Percentiles rank a stretch among this genome's conserved stretches.
phyloP scores from a whole-genome alignment of 106 monocot genomes.

The Acorus calamus region DNA sequence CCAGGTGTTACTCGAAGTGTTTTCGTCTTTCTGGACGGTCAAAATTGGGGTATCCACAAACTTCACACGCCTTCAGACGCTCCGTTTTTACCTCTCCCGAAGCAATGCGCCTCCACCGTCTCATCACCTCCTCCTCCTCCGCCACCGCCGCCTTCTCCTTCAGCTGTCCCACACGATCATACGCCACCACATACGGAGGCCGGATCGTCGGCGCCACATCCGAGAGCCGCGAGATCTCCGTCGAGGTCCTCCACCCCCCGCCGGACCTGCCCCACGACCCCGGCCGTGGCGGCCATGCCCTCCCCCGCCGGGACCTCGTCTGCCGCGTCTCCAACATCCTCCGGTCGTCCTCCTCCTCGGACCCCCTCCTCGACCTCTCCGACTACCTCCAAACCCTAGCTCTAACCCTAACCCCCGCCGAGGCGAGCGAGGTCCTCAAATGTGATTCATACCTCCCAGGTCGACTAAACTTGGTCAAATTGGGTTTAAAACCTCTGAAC shows the following conservation, averaged over 20 bases:
- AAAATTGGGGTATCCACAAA: too few relatives aligned
- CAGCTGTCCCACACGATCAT: constrained; percentile 17
- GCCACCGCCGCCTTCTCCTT: not conserved
- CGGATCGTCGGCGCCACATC: constrained; percentile 40
- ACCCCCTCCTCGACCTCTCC: constrained; percentile 60
- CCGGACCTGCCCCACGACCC: constrained; percentile 29
- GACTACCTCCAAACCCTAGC: constrained; percentile 62
- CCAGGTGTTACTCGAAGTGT: too few relatives aligned
- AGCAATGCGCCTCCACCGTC: too few relatives aligned
- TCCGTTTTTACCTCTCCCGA: too few relatives aligned
- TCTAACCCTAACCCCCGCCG: constrained; percentile 49
- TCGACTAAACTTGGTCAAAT: too few relatives aligned
- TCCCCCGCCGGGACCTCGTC: constrained; percentile 80
- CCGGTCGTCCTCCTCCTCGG: constrained; percentile 21
- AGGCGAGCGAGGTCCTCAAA: constrained; percentile 78
- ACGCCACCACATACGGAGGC: constrained; percentile 57
- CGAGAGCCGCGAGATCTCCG: constrained; percentile 42
- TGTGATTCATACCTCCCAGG: too few relatives aligned
- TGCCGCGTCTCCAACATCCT: constrained; percentile 59
- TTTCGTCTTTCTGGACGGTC: too few relatives aligned
- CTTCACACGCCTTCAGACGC: too few relatives aligned
- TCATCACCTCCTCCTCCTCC: not conserved
- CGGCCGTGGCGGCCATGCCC: constrained; percentile 29
- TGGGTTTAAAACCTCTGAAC: too few relatives aligned
- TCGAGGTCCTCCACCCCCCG: constrained; percentile 31